A percentile compares a stretch with the other conserved stretches of the same genome.
Conservation (phyloP, 192 early-diverging fungal species). For the Haplosporangium gracile region DNA sequence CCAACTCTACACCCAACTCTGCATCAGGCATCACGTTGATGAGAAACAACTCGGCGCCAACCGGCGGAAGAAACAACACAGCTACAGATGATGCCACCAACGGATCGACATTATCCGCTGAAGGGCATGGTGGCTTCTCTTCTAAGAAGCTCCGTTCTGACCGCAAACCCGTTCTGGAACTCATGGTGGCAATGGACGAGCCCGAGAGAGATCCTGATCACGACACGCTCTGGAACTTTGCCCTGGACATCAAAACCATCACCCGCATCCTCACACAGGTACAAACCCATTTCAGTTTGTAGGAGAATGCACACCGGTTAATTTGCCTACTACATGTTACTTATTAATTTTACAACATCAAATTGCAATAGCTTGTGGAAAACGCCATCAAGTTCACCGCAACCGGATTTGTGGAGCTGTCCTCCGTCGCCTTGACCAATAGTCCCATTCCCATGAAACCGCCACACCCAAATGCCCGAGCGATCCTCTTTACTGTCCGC, state of each 20-base stretch:
- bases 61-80: neutral
- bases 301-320: neutral
- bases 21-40: constrained; percentile 2
- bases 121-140: constrained; percentile 14
- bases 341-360: neutral
- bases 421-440: constrained; percentile 28
- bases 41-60: neutral
- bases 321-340: neutral
- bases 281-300: neutral
- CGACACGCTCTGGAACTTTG: constrained; percentile 38
- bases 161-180: constrained; percentile 32
- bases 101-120: constrained; percentile 14
- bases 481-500: constrained; percentile 61
- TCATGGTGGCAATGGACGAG: constrained; percentile 49
- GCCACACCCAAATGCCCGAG: constrained; percentile 26
- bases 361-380: constrained; percentile 39
- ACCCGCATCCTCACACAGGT: constrained; percentile 50
- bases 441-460: constrained; percentile 28
- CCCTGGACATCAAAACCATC: constrained; percentile 28
- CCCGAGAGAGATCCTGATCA: constrained; percentile 37
- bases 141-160: constrained; percentile 2
- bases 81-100: constrained; percentile 16
- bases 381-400: constrained; percentile 69
- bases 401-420: constrained; percentile 63
- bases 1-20: constrained; percentile 16